Base-by-base conservation (phyloP, 2,329 filamentous ascomycete species). In the Sarocladiaceae sp. region DNA sequence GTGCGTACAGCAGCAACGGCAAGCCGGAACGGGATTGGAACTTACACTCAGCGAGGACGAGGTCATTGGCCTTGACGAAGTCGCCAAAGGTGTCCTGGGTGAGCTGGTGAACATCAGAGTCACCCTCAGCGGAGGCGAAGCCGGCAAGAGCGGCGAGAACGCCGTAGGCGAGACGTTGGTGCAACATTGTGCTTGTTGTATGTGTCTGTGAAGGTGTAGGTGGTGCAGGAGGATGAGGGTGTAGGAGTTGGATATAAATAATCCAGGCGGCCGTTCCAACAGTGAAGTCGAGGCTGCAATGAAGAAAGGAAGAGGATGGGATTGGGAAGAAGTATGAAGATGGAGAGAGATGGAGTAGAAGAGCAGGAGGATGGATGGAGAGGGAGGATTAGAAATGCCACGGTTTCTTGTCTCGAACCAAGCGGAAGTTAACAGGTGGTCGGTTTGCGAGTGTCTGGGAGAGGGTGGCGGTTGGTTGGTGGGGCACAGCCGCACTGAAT, bases 11-110 rank as follows among this genome's bases (percentile, higher is more conserved):
- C 18, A 26, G 21, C 21, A 16, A 20, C 9, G 34, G 19, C 39
- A 23, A n/a, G 13, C 11, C 29, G 23, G 41, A 10, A 31, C 31
- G 16, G 3, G 29, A 35, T 42, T 20, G n/a, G n/a, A 32, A 70
- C 85, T 70, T 74, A 91, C 87, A 98, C 73, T 98, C 90, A 57
- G 89, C 89, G 50, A 98, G 83, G 45, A 96, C 91, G 47, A 98
- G 78, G 57, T 88, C 82, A 66, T 97, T 85, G 57, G 81, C 70
- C 65, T 84, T 84, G 62, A 98, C 73, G 67, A 96, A 98, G 49
- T 83, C 78, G 55, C 85, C 77, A 66, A 98, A 98, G 53, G 78
- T 88, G 61, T 91, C 88, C 66, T 83, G 83, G 67, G 85, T 94
- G 53, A 98, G 75, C 55, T 88, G 80, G 58, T 80, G 68, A 52